Evolutionary conservation across 192 early-diverging fungal species (phyloP).

Genomic region (Backusella mclennaniae): DNA sequence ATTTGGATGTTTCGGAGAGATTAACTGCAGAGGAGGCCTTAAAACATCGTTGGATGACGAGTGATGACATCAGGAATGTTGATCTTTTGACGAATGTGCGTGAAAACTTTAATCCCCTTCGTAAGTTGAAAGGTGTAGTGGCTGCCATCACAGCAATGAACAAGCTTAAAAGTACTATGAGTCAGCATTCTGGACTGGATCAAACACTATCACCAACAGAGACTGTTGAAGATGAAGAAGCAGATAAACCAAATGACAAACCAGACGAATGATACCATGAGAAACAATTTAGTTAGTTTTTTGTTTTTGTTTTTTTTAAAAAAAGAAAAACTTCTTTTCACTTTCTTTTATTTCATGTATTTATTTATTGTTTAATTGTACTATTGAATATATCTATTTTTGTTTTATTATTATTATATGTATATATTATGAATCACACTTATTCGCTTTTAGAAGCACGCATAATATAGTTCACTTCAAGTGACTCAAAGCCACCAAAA

Average conservation of each 20-base stretch:
- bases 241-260: not conserved
- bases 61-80: conserved; percentile 53
- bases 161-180: conserved; percentile 30
- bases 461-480: conserved; percentile 46
- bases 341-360: not conserved
- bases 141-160: conserved; percentile 61
- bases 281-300: not conserved
- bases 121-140: conserved; percentile 59
- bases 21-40: conserved; percentile 83
- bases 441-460: conserved; percentile 8
- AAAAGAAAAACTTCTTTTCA: not conserved
- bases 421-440: not conserved
- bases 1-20: conserved; percentile 68
- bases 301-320: not conserved
- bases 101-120: conserved; percentile 68
- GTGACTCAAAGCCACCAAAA: conserved; percentile 24
- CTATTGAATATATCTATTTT: not conserved
- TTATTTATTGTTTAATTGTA: not conserved
- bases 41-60: conserved; percentile 81
- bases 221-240: not conserved
- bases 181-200: not conserved
- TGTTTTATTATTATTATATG: not conserved
- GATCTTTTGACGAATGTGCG: conserved; percentile 84
- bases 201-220: not conserved
- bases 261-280: not conserved